Percentiles rank a stretch among this genome's conserved stretches.
These are phyloP conservation scores for Penicillium aurantiogriseum DNA, from an alignment of 2,329 filamentous ascomycete species.

Conservation along the genomic window DNA sequence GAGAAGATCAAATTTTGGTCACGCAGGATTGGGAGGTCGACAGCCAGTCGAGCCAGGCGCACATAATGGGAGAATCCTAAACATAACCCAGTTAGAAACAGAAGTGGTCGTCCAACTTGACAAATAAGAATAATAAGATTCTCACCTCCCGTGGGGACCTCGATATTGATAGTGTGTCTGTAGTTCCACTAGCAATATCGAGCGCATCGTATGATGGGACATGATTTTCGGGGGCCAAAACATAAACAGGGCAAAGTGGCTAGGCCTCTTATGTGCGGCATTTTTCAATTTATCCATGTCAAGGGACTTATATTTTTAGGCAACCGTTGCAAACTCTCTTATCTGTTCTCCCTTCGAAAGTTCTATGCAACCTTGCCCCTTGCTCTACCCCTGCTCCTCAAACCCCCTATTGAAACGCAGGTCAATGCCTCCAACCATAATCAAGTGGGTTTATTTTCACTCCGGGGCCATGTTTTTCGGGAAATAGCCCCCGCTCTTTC, in stretches of 20 bases:
- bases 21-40: conserved; percentile 15
- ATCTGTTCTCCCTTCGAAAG: background rate
- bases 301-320: background rate
- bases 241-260: background rate
- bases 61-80: background rate
- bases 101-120: background rate
- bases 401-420: background rate
- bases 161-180: background rate
- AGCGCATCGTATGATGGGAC: background rate
- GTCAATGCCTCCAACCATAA: background rate
- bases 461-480: background rate
- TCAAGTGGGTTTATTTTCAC: background rate
- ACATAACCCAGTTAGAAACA: background rate
- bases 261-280: background rate
- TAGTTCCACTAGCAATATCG: background rate
- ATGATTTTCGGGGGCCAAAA: background rate
- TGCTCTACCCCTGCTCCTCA: background rate
- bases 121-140: background rate
- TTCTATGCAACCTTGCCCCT: background rate
- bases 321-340: background rate
- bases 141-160: background rate
- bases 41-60: conserved; percentile 13
- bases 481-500: background rate
- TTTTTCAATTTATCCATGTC: background rate
- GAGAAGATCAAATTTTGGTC: conserved; percentile 8